Base-by-base conservation (phyloP, 768 basidiomycete genomes). In the Mycena galopus region DNA sequence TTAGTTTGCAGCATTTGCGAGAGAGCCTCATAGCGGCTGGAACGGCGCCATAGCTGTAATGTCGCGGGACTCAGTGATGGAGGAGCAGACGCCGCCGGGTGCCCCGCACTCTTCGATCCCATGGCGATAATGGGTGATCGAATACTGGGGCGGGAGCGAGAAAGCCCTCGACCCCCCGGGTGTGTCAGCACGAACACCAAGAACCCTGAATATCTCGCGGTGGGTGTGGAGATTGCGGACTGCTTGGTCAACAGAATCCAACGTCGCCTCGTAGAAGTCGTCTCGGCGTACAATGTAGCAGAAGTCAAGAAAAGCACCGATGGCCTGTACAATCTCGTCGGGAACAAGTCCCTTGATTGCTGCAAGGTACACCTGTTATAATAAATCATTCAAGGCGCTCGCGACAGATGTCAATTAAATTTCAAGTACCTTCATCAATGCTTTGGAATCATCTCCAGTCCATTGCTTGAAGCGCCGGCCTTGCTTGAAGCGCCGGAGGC, bases 371-470 rank as follows among this genome's bases (percentile, higher is more conserved):
- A 79, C 76, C 78, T 78, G 35, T n/a, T 25, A 7, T 37, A 37
- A 37, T 14, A 37, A 37, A 6, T 37, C 35, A 37, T 37, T 7
- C 35, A 14, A 37, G n/a, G n/a, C n/a, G n/a, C n/a, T n/a, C n/a
- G n/a, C 29, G 37, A 27, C 19, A 16, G 6, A 16, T 37, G 5
- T 19, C 4, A 23, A 7, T 6, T 23, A 29, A 14, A 16, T 32
- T 8, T 6, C 11, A 27, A n/a, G 11, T 44, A 74, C 77, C 79
- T 81, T 81, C 77, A 81, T 81, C 0, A 81, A 67, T 0, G 73
- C 78, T 56, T 81, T 81, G 0, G 76, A 81, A 29, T 81, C 78
- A 25, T 81, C 75, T 0, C 78, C 78, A 5, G 77, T 81, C 80
- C 79, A 81, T 33, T 80, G 77, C 10, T 73, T 69, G 39, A 79